A percentile compares a stretch with the other conserved stretches of the same genome.
Evolutionary conservation across 257 asterid species (phyloP).

Genomic region (Solanum virginianum): DNA sequence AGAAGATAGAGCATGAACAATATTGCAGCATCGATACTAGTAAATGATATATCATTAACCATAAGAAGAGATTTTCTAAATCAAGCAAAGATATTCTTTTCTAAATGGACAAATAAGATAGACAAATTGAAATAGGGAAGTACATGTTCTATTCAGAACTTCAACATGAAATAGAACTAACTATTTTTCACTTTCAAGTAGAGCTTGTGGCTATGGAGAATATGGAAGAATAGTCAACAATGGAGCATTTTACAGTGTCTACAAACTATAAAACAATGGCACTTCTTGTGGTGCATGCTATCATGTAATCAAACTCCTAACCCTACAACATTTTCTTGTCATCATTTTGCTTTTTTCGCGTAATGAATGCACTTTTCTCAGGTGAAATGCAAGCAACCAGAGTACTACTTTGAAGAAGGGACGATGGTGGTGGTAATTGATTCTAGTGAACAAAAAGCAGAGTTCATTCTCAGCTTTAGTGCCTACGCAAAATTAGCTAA

Average conservation of each 20-base stretch:
- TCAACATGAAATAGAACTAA: not conserved
- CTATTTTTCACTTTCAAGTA: not conserved
- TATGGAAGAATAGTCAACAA: conserved; percentile 11
- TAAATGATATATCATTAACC: too few relatives aligned
- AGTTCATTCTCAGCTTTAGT: conserved; percentile 3
- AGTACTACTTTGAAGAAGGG: conserved; percentile 5
- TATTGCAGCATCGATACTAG: too few relatives aligned
- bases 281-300: conserved; percentile 20
- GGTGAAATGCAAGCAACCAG: conserved; percentile 14
- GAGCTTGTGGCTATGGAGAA: conserved; percentile 26
- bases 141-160: too few relatives aligned
- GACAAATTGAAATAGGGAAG: too few relatives aligned
- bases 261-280: not conserved
- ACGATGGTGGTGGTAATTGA: conserved; percentile 12
- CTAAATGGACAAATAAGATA: too few relatives aligned
- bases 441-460: not conserved
- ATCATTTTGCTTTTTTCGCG: not conserved
- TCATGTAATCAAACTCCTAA: not conserved
- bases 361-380: not conserved
- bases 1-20: too few relatives aligned
- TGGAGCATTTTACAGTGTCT: conserved; percentile 2
- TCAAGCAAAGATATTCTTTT: too few relatives aligned
- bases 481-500: conserved; percentile 5
- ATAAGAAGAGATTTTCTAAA: too few relatives aligned
- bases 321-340: not conserved